Evolutionary conservation across 176 grass and related monocot genomes (phyloP).

Genomic region (Juncus effusus): DNA sequence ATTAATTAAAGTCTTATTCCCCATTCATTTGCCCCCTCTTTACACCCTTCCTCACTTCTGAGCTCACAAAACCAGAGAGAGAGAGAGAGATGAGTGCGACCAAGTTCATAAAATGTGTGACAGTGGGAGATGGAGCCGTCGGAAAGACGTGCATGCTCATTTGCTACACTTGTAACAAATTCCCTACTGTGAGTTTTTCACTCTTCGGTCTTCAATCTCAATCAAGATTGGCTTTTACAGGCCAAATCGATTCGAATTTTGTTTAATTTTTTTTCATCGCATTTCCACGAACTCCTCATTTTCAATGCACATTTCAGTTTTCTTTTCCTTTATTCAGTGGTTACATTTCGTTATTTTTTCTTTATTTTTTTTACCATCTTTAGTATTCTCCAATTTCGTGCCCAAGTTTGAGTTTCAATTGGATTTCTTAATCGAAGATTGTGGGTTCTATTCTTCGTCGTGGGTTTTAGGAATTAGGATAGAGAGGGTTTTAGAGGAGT

Average conservation of each 20-base stretch:
- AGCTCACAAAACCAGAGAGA: neutral
- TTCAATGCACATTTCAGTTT: neutral
- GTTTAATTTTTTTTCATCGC: neutral
- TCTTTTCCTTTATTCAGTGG: no score
- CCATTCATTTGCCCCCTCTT: neutral
- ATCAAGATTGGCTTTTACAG: no score
- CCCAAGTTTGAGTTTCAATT: neutral
- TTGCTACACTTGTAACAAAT: conserved; percentile 99
- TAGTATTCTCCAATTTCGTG: neutral
- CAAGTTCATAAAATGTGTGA: conserved; percentile 99
- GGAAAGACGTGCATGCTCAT: conserved; percentile 99
- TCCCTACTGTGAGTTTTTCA: conserved; percentile 54
- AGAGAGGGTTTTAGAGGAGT: no score
- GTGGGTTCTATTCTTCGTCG: neutral
- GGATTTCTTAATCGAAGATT: neutral
- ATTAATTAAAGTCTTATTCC: conserved; percentile 12
- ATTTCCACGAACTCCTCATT: no score
- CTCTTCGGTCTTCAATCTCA: neutral
- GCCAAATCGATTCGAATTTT: neutral
- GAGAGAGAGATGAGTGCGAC: conserved; percentile 67
- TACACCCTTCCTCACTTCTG: neutral
- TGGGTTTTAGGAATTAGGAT: neutral
- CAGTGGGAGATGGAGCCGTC: conserved; percentile 93
- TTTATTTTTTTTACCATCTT: neutral
- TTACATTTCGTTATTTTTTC: neutral